Percentiles rank a stretch among this genome's conserved stretches.
Evolutionary conservation across 495 filamentous ascomycete species (phyloP).

Genomic region (Hypoxylon lienhwacheense): DNA sequence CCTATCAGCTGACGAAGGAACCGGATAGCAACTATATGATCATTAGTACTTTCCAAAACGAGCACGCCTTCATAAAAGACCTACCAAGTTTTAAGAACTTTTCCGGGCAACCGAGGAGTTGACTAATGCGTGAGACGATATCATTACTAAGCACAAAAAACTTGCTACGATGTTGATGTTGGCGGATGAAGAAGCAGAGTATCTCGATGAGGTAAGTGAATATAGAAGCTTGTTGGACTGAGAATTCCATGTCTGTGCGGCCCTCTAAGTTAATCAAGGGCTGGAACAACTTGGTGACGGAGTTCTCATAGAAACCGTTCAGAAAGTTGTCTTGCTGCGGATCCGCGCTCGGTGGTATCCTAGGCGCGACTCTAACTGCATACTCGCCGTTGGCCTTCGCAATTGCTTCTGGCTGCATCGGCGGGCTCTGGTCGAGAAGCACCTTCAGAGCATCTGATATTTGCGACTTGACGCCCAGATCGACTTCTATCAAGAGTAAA

Average conservation of each 20-base stretch:
- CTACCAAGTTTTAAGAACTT: conserved; percentile 91
- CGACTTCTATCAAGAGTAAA: conserved; percentile 83
- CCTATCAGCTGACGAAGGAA: conserved; percentile 89
- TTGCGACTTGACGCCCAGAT: conserved; percentile 93
- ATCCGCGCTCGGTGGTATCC: conserved; percentile 48
- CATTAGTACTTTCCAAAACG: neutral
- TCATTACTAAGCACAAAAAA: conserved; percentile 83
- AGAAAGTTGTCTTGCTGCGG: conserved; percentile 86
- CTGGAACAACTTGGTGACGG: conserved; percentile 81
- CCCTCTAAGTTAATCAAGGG: conserved; percentile 82
- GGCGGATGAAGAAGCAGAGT: conserved; percentile 89
- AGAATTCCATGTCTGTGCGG: conserved; percentile 56
- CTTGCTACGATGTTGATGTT: conserved; percentile 83
- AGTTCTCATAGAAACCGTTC: conserved; percentile 85
- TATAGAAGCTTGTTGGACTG: conserved; percentile 79
- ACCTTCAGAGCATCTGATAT: conserved; percentile 95
- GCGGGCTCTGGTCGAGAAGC: conserved; percentile 78
- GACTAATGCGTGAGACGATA: conserved; percentile 76
- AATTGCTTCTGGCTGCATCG: conserved; percentile 61
- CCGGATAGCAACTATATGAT: conserved; percentile 74
- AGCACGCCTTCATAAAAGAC: conserved; percentile 34
- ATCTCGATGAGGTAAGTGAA: conserved; percentile 93
- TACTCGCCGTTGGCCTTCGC: conserved; percentile 70
- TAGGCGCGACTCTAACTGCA: conserved; percentile 59
- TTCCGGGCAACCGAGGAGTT: conserved; percentile 81